Percentiles rank a stretch among this genome's conserved stretches.
Conservation (phyloP, 1,284 basidiomycete species). For the Testicularia cyperi region DNA sequence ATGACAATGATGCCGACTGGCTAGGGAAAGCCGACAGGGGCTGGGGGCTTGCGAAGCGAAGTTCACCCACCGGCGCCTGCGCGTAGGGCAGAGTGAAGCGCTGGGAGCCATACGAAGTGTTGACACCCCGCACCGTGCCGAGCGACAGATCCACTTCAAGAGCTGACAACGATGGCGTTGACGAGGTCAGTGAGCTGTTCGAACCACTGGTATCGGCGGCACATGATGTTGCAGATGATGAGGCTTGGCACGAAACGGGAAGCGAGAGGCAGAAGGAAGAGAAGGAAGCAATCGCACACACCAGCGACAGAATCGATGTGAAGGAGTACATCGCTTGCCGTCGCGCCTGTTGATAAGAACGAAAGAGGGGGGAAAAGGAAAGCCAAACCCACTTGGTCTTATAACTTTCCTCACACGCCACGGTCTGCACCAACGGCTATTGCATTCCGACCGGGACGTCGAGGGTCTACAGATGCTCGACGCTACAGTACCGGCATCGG, state of each 20-base stretch:
- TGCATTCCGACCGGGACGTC: no score
- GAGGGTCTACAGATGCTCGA: no score
- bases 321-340: neutral
- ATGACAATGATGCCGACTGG: no score
- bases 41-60: constrained; percentile 42
- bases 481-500: no score
- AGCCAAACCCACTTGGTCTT: no score
- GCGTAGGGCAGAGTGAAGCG: constrained; percentile 46
- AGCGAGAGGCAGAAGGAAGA: neutral
- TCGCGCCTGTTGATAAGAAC: no score
- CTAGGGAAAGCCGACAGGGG: constrained; percentile 11
- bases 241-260: neutral
- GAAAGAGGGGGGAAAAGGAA: no score
- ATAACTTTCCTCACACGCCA: no score
- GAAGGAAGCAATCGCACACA: neutral
- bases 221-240: neutral
- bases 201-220: constrained; percentile 1
- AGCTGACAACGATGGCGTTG: no score
- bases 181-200: no score
- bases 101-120: constrained; percentile 5
- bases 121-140: constrained; percentile 7
- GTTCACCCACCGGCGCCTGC: constrained; percentile 25
- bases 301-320: neutral
- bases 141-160: constrained; percentile 7
- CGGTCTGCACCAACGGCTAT: no score